These are phyloP conservation scores for Syncephalastrum racemosum DNA, from an alignment of 371 early-diverging fungal species.

Conservation along the genomic window DNA sequence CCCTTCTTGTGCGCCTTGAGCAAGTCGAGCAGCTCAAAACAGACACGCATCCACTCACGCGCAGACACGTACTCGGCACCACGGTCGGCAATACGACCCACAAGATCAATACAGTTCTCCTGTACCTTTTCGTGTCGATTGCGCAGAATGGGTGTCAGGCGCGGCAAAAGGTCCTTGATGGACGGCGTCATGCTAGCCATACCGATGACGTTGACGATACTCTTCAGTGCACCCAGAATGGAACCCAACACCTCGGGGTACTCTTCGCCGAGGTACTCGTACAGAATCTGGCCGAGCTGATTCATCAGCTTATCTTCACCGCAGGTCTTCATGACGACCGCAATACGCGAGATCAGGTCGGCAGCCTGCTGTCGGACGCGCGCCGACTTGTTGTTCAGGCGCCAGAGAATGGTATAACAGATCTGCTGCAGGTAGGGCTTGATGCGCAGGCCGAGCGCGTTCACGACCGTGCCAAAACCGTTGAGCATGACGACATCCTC, in stretches of 20 bases:
- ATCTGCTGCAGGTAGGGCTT: constrained; percentile 94
- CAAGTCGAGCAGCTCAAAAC: constrained; percentile 95
- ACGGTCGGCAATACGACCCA: constrained; percentile 97
- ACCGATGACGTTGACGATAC: constrained; percentile 96
- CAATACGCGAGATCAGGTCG: constrained; percentile 92
- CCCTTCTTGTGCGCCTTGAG: constrained; percentile 95
- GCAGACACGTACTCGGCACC: constrained; percentile 98
- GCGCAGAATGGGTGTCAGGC: constrained; percentile 94
- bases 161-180: constrained; percentile 94
- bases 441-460: constrained; percentile 85
- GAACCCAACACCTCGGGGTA: constrained; percentile 97
- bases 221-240: constrained; percentile 88
- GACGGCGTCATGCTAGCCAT: constrained; percentile 98
- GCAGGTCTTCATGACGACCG: constrained; percentile 91
- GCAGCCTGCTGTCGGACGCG: constrained; percentile 97
- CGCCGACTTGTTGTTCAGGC: constrained; percentile 95
- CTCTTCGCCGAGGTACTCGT: constrained; percentile 98
- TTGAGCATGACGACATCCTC: constrained; percentile 93
- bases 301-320: constrained; percentile 94
- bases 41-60: constrained; percentile 99
- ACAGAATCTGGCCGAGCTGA: constrained; percentile 88
- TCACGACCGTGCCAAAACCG: constrained; percentile 94
- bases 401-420: constrained; percentile 92
- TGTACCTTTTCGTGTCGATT: constrained; percentile 98
- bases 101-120: constrained; percentile 90